Evolutionary conservation across 2,329 filamentous ascomycete species (phyloP), one percentile per base, ranked within the genome.

Genomic region (Fusarium aywerte): DNA sequence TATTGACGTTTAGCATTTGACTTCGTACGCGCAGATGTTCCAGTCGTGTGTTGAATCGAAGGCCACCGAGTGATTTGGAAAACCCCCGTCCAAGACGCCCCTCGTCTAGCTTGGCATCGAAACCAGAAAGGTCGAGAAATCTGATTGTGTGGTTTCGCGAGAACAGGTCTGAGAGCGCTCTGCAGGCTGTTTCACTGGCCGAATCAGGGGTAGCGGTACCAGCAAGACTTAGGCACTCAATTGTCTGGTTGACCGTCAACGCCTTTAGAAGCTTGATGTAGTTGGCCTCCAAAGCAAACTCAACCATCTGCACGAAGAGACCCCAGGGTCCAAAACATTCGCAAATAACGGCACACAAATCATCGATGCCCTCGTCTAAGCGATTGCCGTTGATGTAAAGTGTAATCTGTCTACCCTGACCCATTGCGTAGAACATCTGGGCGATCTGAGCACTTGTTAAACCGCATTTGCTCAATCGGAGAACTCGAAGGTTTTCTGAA

Each of bases 41-140:
- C 18, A 84, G 76, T 16, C 77, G 75, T 9, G 69, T 78, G 58
- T 84, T 83, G n/a, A 75, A 74, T 29, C 78, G 79, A 31, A 86
- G 77, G 21, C 83, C 83, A 20, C 77, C 77, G 25, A 88, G 76
- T 0, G 84, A 80, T 33, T 79, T 81, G 0, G 83, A 85, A 59
- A 87, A 84, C 10, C 84, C 83, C 58, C 79, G 81, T 16, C 85
- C 85, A 11, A 88, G 79, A 59, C 85, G 83, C 0, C 84, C 83
- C 63, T 88, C 85, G 65, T 88, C 85, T 8, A 88, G 76, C 72
- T 86, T 87, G 42, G 84, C 83, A 44, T 82, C 83, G 69, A 83
- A 87, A 3, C 85, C 85, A 1, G 85, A 87, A 9, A 87, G 76
- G 65, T 88, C 85, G 4, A 88, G 79, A 57, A 80, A 86, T n/a